Conservation (phyloP, 2,329 filamentous ascomycete genomes). For the Scedosporium apiospermum region DNA sequence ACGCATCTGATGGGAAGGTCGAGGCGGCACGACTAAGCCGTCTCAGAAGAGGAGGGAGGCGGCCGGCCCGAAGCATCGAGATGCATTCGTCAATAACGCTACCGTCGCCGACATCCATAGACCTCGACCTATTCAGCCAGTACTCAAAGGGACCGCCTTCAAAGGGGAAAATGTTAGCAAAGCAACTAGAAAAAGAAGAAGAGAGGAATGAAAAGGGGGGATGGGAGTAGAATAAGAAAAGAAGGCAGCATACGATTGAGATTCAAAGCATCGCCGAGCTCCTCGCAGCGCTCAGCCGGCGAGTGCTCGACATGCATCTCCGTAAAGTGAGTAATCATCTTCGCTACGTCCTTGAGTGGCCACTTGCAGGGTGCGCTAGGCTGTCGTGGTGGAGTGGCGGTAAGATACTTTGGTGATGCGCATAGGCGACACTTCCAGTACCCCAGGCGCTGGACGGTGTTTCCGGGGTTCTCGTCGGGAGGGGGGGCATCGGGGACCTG, state of each 20-base stretch:
- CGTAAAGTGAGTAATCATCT: constrained; percentile 36
- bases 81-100: constrained; percentile 27
- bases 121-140: constrained; percentile 33
- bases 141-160: constrained; percentile 35
- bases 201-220: background rate
- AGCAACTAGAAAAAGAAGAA: background rate
- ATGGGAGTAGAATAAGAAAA: background rate
- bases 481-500: constrained; percentile 11
- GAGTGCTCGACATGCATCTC: constrained; percentile 36
- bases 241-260: constrained; percentile 26
- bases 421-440: constrained; percentile 38
- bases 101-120: constrained; percentile 23
- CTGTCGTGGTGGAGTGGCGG: constrained; percentile 28
- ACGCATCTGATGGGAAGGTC: constrained; percentile 16
- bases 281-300: constrained; percentile 28
- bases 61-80: constrained; percentile 22
- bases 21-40: constrained; percentile 23
- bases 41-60: constrained; percentile 25
- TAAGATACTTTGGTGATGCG: constrained; percentile 29
- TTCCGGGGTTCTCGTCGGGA: constrained; percentile 9
- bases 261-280: constrained; percentile 31
- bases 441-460: constrained; percentile 29
- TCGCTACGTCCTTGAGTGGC: constrained; percentile 35
- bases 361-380: constrained; percentile 35
- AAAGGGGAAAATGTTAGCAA: constrained; percentile 1